Evolutionary conservation across 495 filamentous ascomycete species (phyloP).

Genomic region (Cairneyella variabilis): DNA sequence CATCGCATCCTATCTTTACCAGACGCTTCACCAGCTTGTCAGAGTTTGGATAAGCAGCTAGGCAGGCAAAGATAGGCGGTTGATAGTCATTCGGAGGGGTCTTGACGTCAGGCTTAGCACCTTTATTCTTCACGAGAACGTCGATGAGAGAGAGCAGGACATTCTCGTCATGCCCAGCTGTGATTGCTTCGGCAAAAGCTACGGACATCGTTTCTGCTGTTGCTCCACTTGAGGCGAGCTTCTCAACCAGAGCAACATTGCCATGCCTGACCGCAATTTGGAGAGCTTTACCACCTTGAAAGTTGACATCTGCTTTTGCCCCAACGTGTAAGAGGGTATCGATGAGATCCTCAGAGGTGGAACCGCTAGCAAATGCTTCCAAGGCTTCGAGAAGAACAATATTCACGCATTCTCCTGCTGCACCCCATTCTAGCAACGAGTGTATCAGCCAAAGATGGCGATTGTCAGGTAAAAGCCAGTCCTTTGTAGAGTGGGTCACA

Average conservation of each 20-base stretch:
- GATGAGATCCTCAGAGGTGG: neutral
- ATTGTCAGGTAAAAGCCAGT: neutral
- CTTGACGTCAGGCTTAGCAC: neutral
- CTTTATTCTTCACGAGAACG: neutral
- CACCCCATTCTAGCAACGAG: constrained; percentile 9
- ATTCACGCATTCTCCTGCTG: constrained; percentile 4
- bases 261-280: constrained; percentile 2
- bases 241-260: neutral
- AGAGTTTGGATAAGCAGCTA: constrained; percentile 1
- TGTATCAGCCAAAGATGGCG: constrained; percentile 2
- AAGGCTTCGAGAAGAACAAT: neutral
- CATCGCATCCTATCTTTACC: neutral
- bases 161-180: constrained; percentile 2
- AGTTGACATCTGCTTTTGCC: constrained; percentile 1
- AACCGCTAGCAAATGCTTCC: neutral
- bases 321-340: neutral
- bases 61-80: constrained; percentile 1
- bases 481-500: neutral
- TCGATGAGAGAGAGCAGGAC: constrained; percentile 1
- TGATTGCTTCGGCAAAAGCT: constrained; percentile 7
- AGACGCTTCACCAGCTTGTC: neutral
- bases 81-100: neutral
- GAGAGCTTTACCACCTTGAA: neutral
- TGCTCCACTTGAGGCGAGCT: neutral
- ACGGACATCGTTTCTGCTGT: neutral